Conservation (phyloP, 2,329 filamentous ascomycete genomes). For the Thielaviopsis ethacetica region DNA sequence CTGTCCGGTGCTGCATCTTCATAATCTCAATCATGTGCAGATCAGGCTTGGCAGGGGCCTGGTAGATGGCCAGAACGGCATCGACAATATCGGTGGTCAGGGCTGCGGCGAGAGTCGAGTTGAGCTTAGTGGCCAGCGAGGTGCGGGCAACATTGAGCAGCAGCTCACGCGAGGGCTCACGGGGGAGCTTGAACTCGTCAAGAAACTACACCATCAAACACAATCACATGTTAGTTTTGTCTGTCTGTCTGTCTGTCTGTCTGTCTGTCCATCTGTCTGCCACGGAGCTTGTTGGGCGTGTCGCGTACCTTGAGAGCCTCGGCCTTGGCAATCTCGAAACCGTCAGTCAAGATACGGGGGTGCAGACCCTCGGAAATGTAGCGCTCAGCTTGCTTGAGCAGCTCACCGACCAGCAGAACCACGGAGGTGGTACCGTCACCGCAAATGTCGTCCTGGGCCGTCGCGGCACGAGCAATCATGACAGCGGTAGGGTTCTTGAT, state of each 20-base stretch:
- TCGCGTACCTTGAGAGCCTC: conserved; percentile 66
- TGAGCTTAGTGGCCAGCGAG: conserved; percentile 89
- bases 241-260: too few relatives aligned
- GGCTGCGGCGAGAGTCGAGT: conserved; percentile 71
- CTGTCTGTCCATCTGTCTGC: not conserved
- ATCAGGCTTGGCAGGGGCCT: conserved; percentile 79
- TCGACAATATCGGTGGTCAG: conserved; percentile 93
- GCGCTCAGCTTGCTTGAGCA: conserved; percentile 92
- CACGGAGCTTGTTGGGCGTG: not conserved
- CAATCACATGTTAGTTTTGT: conserved; percentile 9
- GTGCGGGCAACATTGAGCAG: conserved; percentile 86
- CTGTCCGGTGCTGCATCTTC: conserved; percentile 98
- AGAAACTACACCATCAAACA: conserved; percentile 48
- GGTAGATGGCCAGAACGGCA: conserved; percentile 86
- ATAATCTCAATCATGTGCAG: conserved; percentile 99
- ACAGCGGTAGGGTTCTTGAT: conserved; percentile 98
- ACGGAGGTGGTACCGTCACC: conserved; percentile 96
- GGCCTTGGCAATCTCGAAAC: conserved; percentile 89
- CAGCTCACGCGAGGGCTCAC: conserved; percentile 82
- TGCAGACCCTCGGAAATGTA: conserved; percentile 96
- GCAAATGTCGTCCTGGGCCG: conserved; percentile 95
- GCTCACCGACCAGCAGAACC: conserved; percentile 85
- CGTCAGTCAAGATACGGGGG: conserved; percentile 90
- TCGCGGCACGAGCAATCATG: conserved; percentile 68
- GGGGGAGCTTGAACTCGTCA: conserved; percentile 78